Evolutionary conservation across 108 stramenopile genomes (phyloP), one percentile per base, ranked within the genome.

Genomic region (Aurantiochytrium sp.): DNA sequence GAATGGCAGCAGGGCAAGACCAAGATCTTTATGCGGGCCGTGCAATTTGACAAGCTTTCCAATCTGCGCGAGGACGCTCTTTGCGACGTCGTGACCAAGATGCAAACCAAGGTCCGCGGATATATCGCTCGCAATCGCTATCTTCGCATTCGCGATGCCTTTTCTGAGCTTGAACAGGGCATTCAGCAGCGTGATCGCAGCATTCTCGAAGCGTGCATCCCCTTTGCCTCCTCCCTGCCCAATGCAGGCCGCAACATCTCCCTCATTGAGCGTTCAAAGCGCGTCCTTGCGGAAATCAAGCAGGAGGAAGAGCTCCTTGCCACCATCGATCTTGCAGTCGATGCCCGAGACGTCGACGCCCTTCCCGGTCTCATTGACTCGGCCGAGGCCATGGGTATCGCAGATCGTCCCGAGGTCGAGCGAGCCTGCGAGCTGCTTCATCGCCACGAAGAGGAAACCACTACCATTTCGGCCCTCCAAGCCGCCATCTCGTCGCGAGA

Each of bases 1-100:
- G 59, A 92, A 69, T 92, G 91, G 91, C 72, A 83, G 43, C 90
- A 91, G 69, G 93, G 94, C 12, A 90, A 93, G 90, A 91, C 91
- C 60, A 94, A 92, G 88, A 47, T 95, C 29, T 94, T 95, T 91
- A 94, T 95, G 94, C 89, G 92, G 71, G 91, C 92, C 58, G 76
- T 42, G 23, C 93, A 94, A 87, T 90, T 88, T 25, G 55, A 72
- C 28, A 89, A 89, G 14, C 89, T 95, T 21, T 92, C 94, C 60
- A 47, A 72, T 4, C 87, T 88, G 8, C 89, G 94, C 51, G 94
- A 95, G 53, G 69, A 89, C 58, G 72, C 94, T n/a, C 88, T 92
- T 55, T 23, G 29, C 21, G 89, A 29, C 28, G 60, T 90, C 47
- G 89, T 91, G 19, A 19, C 58, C 28, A 42, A 47, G 6, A 45